Evolutionary conservation across 345 rosid species (phyloP), one percentile per base, ranked within the genome.

Genomic region (Acer campestre): DNA sequence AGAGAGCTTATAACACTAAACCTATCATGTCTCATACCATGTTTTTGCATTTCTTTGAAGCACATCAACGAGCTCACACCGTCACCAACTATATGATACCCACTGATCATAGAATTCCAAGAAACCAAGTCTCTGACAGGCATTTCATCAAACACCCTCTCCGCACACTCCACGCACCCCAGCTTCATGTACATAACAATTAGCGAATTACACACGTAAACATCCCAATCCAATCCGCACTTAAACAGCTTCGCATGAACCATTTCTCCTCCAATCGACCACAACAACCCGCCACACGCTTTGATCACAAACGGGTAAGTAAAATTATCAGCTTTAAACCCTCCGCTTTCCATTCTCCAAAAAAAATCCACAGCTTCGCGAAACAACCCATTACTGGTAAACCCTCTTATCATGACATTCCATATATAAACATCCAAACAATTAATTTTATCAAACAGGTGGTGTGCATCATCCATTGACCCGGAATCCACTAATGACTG

Each of bases 101-200:
- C 98, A 16, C 89, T 83, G 71, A 95, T 81, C 87, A 93, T 88
- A 12, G 91, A 85, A 66, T 95, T 95, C 98, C 98, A 95, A 0
- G 98, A 90, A 66, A 95, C 91, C 79, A 80, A 71, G 56, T 92
- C 98, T 82, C 93, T 91, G 0, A 38, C 67, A 73, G 88, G 82
- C 98, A 93, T 91, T 87, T 85, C 88, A 6, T 82, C 84, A 73
- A 93, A 95, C 78, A 95, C 77, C 49, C 81, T 86, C 82, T 93
- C 85, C 20, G 97, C 95, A 61, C 71, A 82, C 46, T 74, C 77
- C 1, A 79, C 76, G 14, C 85, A 82, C 11, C 88, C 85, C 35
- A 88, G 80, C 81, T 87, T 92, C 77, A 89, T 87, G 66, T 90
- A 90, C 73, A 94, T 79, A 0, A 80, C 82, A 1, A 95, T 80